Base-by-base conservation (phyloP, 2,329 filamentous ascomycete genomes). In the Fusarium chaquense region DNA sequence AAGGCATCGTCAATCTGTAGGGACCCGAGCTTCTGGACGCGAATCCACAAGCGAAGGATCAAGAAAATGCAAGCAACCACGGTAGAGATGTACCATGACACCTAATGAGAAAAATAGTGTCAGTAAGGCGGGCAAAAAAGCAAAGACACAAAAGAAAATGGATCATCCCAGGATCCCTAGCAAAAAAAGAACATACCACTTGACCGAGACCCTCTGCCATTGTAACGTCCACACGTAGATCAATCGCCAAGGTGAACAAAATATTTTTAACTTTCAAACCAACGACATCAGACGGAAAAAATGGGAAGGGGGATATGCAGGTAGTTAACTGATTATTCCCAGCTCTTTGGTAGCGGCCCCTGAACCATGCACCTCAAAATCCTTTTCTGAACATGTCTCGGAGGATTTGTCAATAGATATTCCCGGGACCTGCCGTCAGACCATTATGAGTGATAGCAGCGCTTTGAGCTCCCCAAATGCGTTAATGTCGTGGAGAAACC, bases 61-160 rank as follows among this genome's bases (percentile, higher is more conserved):
- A 73, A n/a, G 18, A 73, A 73, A 26, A 73, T 32, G 50, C 47
- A 62, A 3, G 71, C 71, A 24, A 66, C 53, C 18, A 43, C 58
- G 28, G 71, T 73, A 54, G 67, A 69, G 28, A 73, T 71, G 40
- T 73, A 73, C 71, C 71, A 73, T 13, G 71, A 74, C 35, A 73
- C 30, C 71, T 73, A 45, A 3, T 12, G 36, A 6, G 2, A 36
- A 28, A 6, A n/a, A 15, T 16, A 13, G 7, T 28, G 41, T 36
- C 22, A 47, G 52, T 8, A 11, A 13, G 18, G 20, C 4, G 15
- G 4, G 20, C 26, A 28, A 18, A 30, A 45, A 28, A 45, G 43
- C 24, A 45, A 45, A 15, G 26, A 45, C 16, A 8, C 18, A 30
- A 45, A 28, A 15, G 7, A 45, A 43, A 10, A 45, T 20, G 18